Evolutionary conservation across 129 eudicot genomes (phyloP).

Genomic region (Centaurea solstitialis): DNA sequence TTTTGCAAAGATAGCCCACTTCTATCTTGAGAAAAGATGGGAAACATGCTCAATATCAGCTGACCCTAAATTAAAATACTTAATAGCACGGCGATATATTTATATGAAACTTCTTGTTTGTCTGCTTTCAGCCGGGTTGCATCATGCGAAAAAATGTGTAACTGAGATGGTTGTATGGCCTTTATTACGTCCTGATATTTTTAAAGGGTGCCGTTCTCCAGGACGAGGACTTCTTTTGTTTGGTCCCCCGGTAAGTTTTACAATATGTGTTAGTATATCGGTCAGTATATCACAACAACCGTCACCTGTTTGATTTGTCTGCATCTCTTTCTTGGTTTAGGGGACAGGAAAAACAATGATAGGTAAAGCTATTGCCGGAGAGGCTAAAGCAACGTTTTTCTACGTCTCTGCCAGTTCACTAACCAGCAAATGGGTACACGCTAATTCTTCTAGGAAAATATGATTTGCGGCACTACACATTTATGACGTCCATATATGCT

Average conservation of each 20-base stretch:
- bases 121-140: slow-evolving; percentile 68
- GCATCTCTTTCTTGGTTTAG: slow-evolving; percentile 39
- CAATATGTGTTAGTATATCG: not conserved
- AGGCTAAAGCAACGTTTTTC: slow-evolving; percentile 97
- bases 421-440: slow-evolving; percentile 94
- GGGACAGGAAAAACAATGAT: slow-evolving; percentile 99
- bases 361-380: slow-evolving; percentile 99
- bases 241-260: slow-evolving; percentile 94
- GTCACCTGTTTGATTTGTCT: slow-evolving; percentile 6
- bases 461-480: not conserved
- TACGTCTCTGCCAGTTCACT: slow-evolving; percentile 98
- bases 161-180: slow-evolving; percentile 99
- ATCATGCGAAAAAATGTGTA: slow-evolving; percentile 97
- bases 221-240: slow-evolving; percentile 98
- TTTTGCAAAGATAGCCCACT: not conserved
- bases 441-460: not conserved
- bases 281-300: not conserved
- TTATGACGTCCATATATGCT: not conserved
- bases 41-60: not conserved
- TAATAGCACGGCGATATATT: not conserved
- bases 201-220: slow-evolving; percentile 93
- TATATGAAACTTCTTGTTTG: not conserved
- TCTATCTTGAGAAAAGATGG: not conserved
- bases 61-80: too few relatives aligned
- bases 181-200: slow-evolving; percentile 92